Evolutionary conservation across 768 basidiomycete species (phyloP).

Genomic region (Leucosporidium yakuticum): DNA sequence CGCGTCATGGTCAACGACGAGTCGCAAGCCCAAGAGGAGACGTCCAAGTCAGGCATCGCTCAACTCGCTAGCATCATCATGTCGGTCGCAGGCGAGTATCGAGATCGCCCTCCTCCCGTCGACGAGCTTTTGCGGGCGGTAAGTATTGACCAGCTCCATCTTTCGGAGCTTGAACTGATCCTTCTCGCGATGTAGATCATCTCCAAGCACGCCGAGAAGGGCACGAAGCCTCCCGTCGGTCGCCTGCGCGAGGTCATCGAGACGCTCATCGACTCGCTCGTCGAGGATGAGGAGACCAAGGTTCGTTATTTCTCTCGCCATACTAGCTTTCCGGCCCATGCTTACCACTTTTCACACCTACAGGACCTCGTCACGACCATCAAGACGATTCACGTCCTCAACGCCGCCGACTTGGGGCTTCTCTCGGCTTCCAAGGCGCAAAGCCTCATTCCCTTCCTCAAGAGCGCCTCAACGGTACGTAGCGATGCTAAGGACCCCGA

Average conservation of each 20-base stretch:
- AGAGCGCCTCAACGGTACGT: conserved; percentile 68
- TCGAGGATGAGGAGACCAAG: conserved; percentile 71
- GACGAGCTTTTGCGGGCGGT: conserved; percentile 74
- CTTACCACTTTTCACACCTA: not conserved
- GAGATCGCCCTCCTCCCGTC: conserved; percentile 72
- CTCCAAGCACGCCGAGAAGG: conserved; percentile 55
- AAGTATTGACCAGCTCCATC: conserved; percentile 10
- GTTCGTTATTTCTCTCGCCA: conserved; percentile 60
- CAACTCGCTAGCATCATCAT: conserved; percentile 56
- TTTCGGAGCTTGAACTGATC: not conserved
- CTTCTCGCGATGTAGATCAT: conserved; percentile 53
- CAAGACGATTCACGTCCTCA: conserved; percentile 74
- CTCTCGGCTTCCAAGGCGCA: conserved; percentile 78
- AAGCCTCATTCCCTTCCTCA: conserved; percentile 82
- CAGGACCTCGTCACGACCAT: conserved; percentile 59
- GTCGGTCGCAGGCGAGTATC: conserved; percentile 73
- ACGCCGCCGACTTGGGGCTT: conserved; percentile 72
- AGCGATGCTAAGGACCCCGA: not conserved
- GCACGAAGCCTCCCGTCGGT: conserved; percentile 44
- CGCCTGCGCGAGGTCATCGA: conserved; percentile 72
- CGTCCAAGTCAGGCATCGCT: not conserved
- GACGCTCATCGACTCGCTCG: conserved; percentile 74
- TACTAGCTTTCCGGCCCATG: not conserved
- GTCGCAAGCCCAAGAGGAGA: not conserved
- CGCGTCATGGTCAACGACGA: not conserved